Percentiles rank a stretch among this genome's conserved stretches.
Evolutionary conservation across 2,329 filamentous ascomycete species (phyloP).

Genomic region (Monilinia aucupariae): DNA sequence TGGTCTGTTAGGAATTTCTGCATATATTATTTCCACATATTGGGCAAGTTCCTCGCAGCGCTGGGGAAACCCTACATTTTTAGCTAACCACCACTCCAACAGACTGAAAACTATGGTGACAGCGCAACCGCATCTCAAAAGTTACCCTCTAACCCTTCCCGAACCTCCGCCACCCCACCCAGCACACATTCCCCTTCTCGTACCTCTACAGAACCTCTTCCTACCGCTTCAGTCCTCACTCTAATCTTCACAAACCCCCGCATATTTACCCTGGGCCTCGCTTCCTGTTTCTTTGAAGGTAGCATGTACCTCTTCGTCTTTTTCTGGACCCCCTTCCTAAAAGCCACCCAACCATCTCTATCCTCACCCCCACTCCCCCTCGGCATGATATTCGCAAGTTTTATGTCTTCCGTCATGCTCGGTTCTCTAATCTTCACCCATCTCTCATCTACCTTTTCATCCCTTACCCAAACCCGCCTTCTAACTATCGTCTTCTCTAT

Average conservation of each 20-base stretch:
- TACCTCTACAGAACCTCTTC: not conserved
- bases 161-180: conserved; percentile 6
- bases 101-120: conserved; percentile 48
- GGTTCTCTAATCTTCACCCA: conserved; percentile 51
- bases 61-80: not conserved
- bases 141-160: conserved; percentile 13
- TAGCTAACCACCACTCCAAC: not conserved
- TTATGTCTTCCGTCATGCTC: conserved; percentile 56
- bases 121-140: conserved; percentile 20
- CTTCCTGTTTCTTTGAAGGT: conserved; percentile 55
- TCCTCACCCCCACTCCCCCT: conserved; percentile 44
- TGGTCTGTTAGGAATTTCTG: conserved; percentile 40
- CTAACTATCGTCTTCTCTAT: conserved; percentile 40
- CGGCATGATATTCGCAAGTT: conserved; percentile 51
- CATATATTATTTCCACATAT: conserved; percentile 42
- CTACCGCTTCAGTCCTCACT: conserved; percentile 19
- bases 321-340: conserved; percentile 55
- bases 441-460: conserved; percentile 24
- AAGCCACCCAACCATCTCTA: conserved; percentile 35
- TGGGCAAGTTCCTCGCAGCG: conserved; percentile 40
- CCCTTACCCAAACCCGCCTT: conserved; percentile 33
- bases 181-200: not conserved
- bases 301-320: conserved; percentile 59
- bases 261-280: conserved; percentile 47
- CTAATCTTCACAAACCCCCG: conserved; percentile 39